These are phyloP conservation scores for Talaromyces verruculosus DNA, from an alignment of 2,329 filamentous ascomycete species.

Conservation along the genomic window DNA sequence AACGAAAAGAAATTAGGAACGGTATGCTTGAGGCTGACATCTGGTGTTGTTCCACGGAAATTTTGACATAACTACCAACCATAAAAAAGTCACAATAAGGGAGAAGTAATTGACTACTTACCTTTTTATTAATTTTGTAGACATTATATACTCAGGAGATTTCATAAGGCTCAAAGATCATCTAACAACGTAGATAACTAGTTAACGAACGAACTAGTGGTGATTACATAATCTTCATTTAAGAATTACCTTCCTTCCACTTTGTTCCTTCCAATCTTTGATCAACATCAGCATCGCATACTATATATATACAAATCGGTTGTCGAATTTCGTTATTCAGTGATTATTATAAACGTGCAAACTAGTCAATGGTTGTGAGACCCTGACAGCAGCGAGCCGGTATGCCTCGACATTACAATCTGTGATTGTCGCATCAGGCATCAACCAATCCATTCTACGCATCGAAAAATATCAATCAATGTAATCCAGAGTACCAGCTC, in stretches of 20 bases:
- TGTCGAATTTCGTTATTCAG: not conserved
- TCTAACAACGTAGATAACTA: not conserved
- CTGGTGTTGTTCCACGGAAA: no score
- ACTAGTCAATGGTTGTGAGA: not conserved
- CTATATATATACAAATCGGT: not conserved
- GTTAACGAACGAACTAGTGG: not conserved
- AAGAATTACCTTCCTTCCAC: not conserved
- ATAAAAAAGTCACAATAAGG: not conserved
- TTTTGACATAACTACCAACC: not conserved
- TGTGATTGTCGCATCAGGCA: not conserved
- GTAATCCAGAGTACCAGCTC: not conserved
- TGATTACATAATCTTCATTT: not conserved
- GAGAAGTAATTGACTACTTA: not conserved
- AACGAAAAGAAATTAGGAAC: not conserved
- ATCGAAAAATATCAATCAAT: not conserved
- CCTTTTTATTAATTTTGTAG: not conserved
- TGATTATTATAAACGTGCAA: not conserved
- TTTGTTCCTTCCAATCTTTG: not conserved
- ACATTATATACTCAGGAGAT: not conserved
- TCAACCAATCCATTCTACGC: not conserved
- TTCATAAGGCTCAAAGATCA: no score
- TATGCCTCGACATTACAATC: not conserved
- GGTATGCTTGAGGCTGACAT: not conserved
- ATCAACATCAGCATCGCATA: not conserved
- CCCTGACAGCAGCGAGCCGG: not conserved